Evolutionary conservation across 345 rosid genomes (phyloP).

Genomic region (Pugionium dolabratum): DNA sequence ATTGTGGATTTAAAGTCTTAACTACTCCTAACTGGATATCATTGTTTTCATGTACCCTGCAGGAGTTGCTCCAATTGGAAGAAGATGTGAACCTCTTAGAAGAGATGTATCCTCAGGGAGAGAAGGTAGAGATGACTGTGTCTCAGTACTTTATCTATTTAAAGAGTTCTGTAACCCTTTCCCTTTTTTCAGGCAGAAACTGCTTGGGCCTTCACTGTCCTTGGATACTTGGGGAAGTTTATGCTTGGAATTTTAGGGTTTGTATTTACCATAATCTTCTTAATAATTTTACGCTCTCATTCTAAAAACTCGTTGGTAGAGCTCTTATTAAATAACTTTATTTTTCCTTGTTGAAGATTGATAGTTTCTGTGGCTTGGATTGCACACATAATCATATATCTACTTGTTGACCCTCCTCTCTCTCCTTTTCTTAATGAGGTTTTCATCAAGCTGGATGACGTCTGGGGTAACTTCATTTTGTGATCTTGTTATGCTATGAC

Average conservation of each 20-base stretch:
- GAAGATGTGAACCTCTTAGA: conserved; percentile 97
- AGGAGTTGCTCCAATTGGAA: conserved; percentile 92
- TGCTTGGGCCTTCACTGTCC: conserved; percentile 93
- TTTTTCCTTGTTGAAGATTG: conserved; percentile 51
- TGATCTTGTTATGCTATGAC: conserved; percentile 5
- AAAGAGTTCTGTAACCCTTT: background rate
- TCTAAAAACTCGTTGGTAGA: conserved; percentile 7
- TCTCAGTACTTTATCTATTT: background rate
- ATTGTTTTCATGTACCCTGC: conserved; percentile 35
- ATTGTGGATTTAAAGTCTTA: conserved; percentile 5
- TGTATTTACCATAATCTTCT: conserved; percentile 36
- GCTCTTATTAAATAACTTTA: conserved; percentile 12
- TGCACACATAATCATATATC: conserved; percentile 86
- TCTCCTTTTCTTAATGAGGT: conserved; percentile 91
- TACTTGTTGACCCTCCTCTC: conserved; percentile 82
- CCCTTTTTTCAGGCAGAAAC: conserved; percentile 80
- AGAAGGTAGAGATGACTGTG: conserved; percentile 56
- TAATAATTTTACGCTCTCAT: background rate
- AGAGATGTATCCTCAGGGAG: conserved; percentile 99
- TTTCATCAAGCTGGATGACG: conserved; percentile 92
- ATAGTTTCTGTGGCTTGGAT: conserved; percentile 96
- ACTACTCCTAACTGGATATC: conserved; percentile 5
- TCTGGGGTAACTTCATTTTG: conserved; percentile 71
- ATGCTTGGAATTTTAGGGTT: conserved; percentile 88
- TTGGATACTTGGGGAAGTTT: conserved; percentile 90